Conservation (phyloP, 345 rosid genomes). For the Linum tenue region DNA sequence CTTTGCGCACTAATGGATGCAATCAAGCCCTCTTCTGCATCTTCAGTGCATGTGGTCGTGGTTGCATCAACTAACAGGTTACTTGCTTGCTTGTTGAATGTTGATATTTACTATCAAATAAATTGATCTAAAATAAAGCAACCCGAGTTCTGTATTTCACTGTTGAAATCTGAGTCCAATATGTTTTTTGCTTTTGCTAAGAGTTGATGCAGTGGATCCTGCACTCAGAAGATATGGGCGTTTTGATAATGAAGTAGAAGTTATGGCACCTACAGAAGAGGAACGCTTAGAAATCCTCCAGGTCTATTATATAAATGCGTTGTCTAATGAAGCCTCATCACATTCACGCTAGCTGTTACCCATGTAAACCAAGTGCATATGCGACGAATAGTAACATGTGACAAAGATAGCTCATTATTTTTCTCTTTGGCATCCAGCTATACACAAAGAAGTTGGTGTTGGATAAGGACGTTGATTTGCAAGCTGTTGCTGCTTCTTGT, state of each 20-base stretch:
- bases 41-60: conserved; percentile 45
- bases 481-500: conserved; percentile 67
- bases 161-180: background rate
- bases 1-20: conserved; percentile 75
- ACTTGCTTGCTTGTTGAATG: conserved; percentile 5
- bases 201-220: conserved; percentile 74
- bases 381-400: background rate
- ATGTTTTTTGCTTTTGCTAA: conserved; percentile 19
- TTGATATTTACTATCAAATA: background rate
- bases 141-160: background rate
- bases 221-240: conserved; percentile 77
- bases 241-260: conserved; percentile 81
- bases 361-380: background rate
- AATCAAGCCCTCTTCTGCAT: conserved; percentile 37
- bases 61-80: conserved; percentile 96
- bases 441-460: conserved; percentile 60
- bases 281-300: conserved; percentile 73
- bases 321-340: background rate
- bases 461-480: conserved; percentile 45
- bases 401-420: background rate
- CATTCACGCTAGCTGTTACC: background rate
- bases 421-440: conserved; percentile 38
- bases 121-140: no score
- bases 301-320: conserved; percentile 28
- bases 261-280: conserved; percentile 66